Evolutionary conservation across 2,329 filamentous ascomycete species (phyloP).

Genomic region (Gnomoniopsis smithogilvyi): DNA sequence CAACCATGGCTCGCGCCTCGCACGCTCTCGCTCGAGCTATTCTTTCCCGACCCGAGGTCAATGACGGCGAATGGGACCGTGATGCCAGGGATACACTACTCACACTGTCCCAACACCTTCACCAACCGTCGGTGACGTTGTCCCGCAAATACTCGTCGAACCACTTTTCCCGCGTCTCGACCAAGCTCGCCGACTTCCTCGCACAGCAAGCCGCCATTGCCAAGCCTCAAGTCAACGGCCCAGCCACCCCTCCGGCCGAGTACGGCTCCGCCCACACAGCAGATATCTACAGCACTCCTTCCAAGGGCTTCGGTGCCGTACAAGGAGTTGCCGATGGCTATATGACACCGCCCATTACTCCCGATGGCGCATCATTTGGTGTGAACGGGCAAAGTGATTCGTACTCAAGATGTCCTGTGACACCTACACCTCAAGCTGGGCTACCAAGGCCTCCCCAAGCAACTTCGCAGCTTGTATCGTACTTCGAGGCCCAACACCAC

Average conservation of each 20-base stretch:
- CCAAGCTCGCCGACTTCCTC: conserved; percentile 56
- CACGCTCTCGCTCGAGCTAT: conserved; percentile 85
- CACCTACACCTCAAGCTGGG: conserved; percentile 49
- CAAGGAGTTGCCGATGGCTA: conserved; percentile 68
- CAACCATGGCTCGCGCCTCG: conserved; percentile 83
- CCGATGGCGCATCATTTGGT: conserved; percentile 61
- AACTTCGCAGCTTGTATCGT: conserved; percentile 41
- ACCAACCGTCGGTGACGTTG: conserved; percentile 55
- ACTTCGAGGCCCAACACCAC: conserved; percentile 40
- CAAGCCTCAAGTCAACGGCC: conserved; percentile 42
- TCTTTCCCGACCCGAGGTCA: conserved; percentile 72
- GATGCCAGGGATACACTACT: conserved; percentile 66
- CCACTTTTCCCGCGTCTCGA: conserved; percentile 51
- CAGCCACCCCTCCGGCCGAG: conserved; percentile 59
- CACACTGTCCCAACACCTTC: conserved; percentile 56
- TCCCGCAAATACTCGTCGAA: conserved; percentile 58
- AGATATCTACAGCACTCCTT: conserved; percentile 72
- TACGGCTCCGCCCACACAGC: conserved; percentile 48
- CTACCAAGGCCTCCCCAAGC: conserved; percentile 40
- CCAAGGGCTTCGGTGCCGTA: conserved; percentile 67
- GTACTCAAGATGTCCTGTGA: conserved; percentile 58
- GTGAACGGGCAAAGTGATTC: conserved; percentile 43
- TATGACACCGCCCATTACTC: conserved; percentile 82
- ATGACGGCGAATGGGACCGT: conserved; percentile 73
- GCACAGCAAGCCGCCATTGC: conserved; percentile 56